phyloP scores from a whole-genome alignment of 257 asterid species.

The Nicotiana sylvestris region DNA sequence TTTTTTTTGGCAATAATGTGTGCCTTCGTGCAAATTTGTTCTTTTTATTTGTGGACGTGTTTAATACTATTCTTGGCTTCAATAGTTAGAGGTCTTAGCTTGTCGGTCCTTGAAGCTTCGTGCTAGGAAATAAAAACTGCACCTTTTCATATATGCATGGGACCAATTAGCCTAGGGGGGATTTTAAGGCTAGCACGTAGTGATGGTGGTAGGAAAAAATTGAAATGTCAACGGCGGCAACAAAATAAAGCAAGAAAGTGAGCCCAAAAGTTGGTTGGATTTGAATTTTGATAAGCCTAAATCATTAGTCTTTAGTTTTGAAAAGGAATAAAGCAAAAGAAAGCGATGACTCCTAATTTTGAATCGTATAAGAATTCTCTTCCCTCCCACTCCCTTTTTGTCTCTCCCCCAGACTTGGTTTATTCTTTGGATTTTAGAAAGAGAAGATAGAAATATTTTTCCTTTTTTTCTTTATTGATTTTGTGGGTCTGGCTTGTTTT shows the following conservation, averaged over 20 bases:
- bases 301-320: background rate
- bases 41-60: too few relatives aligned
- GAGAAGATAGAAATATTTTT: background rate
- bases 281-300: background rate
- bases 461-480: background rate
- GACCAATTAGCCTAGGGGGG: too few relatives aligned
- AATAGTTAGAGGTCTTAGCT: too few relatives aligned
- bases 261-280: background rate
- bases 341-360: background rate
- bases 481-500: background rate
- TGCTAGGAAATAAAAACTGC: too few relatives aligned
- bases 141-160: too few relatives aligned
- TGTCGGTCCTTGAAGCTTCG: too few relatives aligned
- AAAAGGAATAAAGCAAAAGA: background rate
- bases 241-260: background rate
- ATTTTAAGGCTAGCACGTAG: background rate
- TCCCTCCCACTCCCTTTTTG: background rate
- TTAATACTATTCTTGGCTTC: too few relatives aligned
- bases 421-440: background rate
- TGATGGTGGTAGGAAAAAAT: background rate
- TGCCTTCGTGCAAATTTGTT: too few relatives aligned
- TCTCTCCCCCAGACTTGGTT: background rate
- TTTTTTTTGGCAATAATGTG: too few relatives aligned
- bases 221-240: constrained; percentile 8
- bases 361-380: background rate